Evolutionary conservation across 306 rosid genomes (phyloP).

Genomic region (Acacia confusa): DNA sequence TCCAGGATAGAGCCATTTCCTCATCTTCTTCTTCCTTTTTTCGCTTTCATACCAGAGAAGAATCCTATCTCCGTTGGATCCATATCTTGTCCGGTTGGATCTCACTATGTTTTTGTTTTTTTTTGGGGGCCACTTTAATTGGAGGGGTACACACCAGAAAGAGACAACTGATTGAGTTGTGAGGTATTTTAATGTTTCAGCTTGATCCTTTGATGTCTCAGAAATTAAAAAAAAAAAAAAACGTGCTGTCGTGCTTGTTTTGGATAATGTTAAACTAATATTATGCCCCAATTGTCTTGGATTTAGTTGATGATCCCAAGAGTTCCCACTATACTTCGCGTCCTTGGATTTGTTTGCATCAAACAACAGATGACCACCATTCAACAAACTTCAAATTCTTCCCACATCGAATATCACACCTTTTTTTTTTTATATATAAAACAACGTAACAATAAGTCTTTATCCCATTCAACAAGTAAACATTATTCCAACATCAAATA

Average conservation of each 20-base stretch:
- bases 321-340: not conserved
- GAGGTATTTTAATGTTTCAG: not conserved
- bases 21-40: not conserved
- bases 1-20: slow-evolving; percentile 7
- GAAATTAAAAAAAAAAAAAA: not conserved
- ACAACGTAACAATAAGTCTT: too few relatives aligned
- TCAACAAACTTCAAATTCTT: not conserved
- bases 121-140: slow-evolving; percentile 27
- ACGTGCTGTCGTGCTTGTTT: not conserved
- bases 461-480: not conserved
- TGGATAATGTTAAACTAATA: not conserved
- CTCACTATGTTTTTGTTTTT: slow-evolving; percentile 34
- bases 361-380: not conserved
- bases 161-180: not conserved
- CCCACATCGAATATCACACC: not conserved
- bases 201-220: not conserved
- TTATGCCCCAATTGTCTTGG: not conserved
- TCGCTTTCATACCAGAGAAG: slow-evolving; percentile 10
- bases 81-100: slow-evolving; percentile 58
- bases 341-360: not conserved
- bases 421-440: too few relatives aligned
- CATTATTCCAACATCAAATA: not conserved
- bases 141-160: not conserved
- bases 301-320: not conserved
- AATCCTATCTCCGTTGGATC: slow-evolving; percentile 38